These are phyloP conservation scores for Colletotrichum godetiae DNA, from an alignment of 2,329 filamentous ascomycete genomes.

Conservation along the genomic window DNA sequence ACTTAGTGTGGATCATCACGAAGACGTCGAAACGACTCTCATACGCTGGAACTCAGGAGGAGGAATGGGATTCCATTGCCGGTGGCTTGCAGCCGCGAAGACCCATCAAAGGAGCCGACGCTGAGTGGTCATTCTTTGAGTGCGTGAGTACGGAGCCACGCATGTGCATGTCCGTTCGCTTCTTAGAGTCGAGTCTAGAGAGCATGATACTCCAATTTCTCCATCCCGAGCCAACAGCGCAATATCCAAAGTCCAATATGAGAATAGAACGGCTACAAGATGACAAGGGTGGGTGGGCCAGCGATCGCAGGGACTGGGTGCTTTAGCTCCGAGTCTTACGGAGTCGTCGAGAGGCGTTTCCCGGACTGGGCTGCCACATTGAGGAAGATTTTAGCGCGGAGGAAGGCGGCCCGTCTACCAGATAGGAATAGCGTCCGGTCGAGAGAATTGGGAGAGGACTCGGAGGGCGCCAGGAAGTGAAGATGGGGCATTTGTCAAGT, in stretches of 20 bases:
- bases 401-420: conserved; percentile 37
- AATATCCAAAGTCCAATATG: not conserved
- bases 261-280: not conserved
- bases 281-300: not conserved
- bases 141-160: too few species aligned
- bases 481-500: not conserved
- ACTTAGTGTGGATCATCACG: conserved; percentile 6
- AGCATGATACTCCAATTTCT: not conserved
- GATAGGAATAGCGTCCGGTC: conserved; percentile 34
- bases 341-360: conserved; percentile 4
- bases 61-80: conserved; percentile 6
- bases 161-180: not conserved
- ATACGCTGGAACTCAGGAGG: not conserved
- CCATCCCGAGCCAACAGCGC: not conserved
- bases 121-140: not conserved
- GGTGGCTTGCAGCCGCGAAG: conserved; percentile 15
- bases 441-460: not conserved
- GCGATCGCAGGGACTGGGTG: conserved; percentile 4
- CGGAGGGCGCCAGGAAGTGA: not conserved
- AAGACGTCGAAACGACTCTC: not conserved
- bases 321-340: not conserved
- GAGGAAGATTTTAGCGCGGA: conserved; percentile 34
- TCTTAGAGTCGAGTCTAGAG: not conserved
- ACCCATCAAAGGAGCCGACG: not conserved
- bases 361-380: conserved; percentile 19